Evolutionary conservation across 2,329 filamentous ascomycete species (phyloP).

Genomic region (Westerdykella sp.): DNA sequence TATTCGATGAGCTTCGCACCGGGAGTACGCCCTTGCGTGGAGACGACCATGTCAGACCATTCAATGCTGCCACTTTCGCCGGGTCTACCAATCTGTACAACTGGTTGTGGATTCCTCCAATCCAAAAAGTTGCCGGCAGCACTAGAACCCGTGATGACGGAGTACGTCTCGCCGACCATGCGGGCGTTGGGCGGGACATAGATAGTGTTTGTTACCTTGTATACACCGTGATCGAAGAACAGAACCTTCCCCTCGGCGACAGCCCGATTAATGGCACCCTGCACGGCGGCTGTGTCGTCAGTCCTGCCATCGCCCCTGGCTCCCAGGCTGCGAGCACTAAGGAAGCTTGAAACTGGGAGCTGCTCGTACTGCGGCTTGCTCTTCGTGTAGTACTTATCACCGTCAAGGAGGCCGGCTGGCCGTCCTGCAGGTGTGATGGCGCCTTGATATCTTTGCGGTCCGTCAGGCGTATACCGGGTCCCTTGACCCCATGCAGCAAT

Average conservation of each 20-base stretch:
- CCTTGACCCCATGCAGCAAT: slow-evolving; percentile 34
- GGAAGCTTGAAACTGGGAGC: slow-evolving; percentile 57
- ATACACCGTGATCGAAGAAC: slow-evolving; percentile 55
- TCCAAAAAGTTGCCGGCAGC: slow-evolving; percentile 20
- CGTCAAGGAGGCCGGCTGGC: slow-evolving; percentile 44
- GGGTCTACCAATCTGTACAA: slow-evolving; percentile 59
- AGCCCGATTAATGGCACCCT: slow-evolving; percentile 63
- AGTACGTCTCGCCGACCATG: slow-evolving; percentile 81
- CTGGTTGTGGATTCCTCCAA: slow-evolving; percentile 51
- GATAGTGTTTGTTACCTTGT: slow-evolving; percentile 53
- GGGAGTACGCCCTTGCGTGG: slow-evolving; percentile 61
- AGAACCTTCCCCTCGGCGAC: slow-evolving; percentile 50
- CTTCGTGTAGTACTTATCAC: slow-evolving; percentile 45
- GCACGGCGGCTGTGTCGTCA: slow-evolving; percentile 77
- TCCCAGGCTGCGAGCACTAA: slow-evolving; percentile 43
- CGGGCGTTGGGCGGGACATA: slow-evolving; percentile 62
- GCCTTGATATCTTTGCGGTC: slow-evolving; percentile 44
- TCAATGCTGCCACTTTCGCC: slow-evolving; percentile 64
- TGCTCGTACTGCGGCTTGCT: slow-evolving; percentile 47
- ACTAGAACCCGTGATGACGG: slow-evolving; percentile 75
- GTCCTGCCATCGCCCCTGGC: slow-evolving; percentile 73
- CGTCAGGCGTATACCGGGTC: slow-evolving; percentile 33
- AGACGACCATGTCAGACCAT: slow-evolving; percentile 67
- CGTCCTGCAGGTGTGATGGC: slow-evolving; percentile 42
- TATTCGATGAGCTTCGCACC: slow-evolving; percentile 69